Base-by-base conservation (phyloP, 176 grass and related monocot genomes). In the Cenchrus americanus region DNA sequence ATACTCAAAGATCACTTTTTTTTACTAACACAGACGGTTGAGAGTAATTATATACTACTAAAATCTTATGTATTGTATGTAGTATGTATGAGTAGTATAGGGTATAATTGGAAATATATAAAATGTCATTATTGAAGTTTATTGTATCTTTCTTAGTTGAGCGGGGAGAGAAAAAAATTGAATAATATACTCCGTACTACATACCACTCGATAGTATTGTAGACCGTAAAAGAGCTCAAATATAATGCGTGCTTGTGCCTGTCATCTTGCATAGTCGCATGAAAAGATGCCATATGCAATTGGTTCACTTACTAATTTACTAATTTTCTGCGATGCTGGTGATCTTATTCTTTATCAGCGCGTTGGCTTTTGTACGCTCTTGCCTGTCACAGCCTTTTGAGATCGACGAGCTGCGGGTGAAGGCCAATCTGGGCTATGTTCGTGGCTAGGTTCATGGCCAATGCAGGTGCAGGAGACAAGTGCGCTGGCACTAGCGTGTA, bases 361-460 rank as follows among this genome's bases (percentile, higher is more conserved):
- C 40, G 18, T 9, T 71, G 74, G n/a, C 13, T 71, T 13, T 13
- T 50, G 23, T 63, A 10, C 57, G 23, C 57, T 22, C 46, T 8
- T 73, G 15, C 54, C 68, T 48, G 46, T 47, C 21, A n/a, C n/a
- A 53, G 17, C 30, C 10, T 53, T 57, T 43, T 47, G 9, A 37
- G 57, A 47, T 53, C 3, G 10, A 10, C 53, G 54, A 19, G 19
- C 44, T 66, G 49, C 42, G 2, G 68, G 27, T 37, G 46, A 40
- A 47, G 18, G 53, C 72, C 64, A 71, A 71, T 64, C 3, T 66
- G 57, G 66, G 48, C 65, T 72, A 61, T 10, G 82, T 86, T 86
- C 19, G 47, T 49, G 88, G 77, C 83, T 49, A 89, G 72, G 72
- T 78, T 82, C 83, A 82, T 66, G 24, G 64, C 24, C 19, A 40